phyloP scores from a whole-genome alignment of 2,329 filamentous ascomycete genomes.

The Juglanconis oblonga region DNA sequence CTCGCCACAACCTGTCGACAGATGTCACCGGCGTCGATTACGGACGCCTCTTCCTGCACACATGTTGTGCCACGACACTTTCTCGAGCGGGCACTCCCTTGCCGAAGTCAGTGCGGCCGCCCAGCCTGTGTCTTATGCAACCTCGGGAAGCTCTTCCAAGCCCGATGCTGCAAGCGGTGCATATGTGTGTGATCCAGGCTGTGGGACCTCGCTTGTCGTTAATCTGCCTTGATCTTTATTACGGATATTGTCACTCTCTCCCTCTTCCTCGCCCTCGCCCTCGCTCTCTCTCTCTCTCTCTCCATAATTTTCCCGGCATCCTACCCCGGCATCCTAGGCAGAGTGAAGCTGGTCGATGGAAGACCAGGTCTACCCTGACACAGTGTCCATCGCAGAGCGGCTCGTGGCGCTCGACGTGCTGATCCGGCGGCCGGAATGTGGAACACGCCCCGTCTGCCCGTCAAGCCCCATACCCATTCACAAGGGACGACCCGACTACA shows the following conservation, averaged over 20 bases:
- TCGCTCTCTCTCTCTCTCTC: too few relatives aligned
- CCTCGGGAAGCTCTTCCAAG: slow-evolving; percentile 6
- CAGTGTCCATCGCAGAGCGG: not conserved
- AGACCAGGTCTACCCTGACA: slow-evolving; percentile 4
- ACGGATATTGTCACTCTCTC: not conserved
- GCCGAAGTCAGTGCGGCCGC: not conserved
- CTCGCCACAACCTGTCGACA: not conserved
- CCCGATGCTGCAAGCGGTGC: slow-evolving; percentile 7
- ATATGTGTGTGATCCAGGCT: not conserved
- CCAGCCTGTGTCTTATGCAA: not conserved
- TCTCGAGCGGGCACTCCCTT: slow-evolving; percentile 9
- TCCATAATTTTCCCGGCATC: too few relatives aligned
- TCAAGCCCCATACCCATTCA: not conserved
- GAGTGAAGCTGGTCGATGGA: not conserved
- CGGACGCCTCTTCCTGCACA: not conserved
- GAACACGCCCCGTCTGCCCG: not conserved
- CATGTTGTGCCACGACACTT: slow-evolving; percentile 8
- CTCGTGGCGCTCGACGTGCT: not conserved
- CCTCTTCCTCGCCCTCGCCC: not conserved
- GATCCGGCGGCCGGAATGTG: not conserved
- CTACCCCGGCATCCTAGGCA: too few relatives aligned
- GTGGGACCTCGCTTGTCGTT: slow-evolving; percentile 3
- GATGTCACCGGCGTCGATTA: not conserved
- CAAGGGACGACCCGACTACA: not conserved
- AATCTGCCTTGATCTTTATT: not conserved